Evolutionary conservation across 202 grass and related monocot species (phyloP), one percentile per base, ranked within the genome.

Genomic region (Musa balbisiana): DNA sequence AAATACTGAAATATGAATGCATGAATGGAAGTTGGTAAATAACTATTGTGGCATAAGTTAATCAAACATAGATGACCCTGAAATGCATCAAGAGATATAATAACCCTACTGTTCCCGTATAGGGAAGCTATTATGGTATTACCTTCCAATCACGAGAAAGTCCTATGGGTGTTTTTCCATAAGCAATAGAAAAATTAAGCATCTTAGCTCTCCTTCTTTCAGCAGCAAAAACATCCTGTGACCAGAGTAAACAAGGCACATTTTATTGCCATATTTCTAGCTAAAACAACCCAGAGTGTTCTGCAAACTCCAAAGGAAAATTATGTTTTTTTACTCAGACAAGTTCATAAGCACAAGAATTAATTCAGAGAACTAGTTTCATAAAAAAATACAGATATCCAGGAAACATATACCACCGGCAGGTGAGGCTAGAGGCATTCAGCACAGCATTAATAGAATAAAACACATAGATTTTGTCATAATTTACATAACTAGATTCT

Each of bases 101-200:
- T 9, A 68, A 15, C 65, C 27, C 10, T 2, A 29, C 12, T 15
- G 65, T 17, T 68, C 2, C 20, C 0, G 3, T 14, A 68, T 68
- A 8, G 56, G 81, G 2, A 82, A 82, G 56, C 71, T 65, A 71
- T 67, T 26, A 24, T 26, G 23, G 0, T 2, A 26, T 65, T 91
- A 98, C 94, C 94, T 98, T 98, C 94, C 94, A 98, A 88, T 98
- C 94, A 25, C 84, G 84, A 89, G 94, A 86, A 73, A 98, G 91
- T 51, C 94, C 94, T 73, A 83, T 76, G 52, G 91, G 72, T 77
- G 94, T 98, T 85, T 98, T 98, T 69, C 94, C 94, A 27, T 98
- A 98, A 53, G 91, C 91, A 80, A 93, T 93, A 50, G 91, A 98
- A 71, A 93, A 98, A 85, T 98, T 98, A 74, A 98, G 86, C 91